These are phyloP conservation scores for Aquilaria agallochum DNA, from an alignment of 441 rosid species.

Conservation along the genomic window DNA sequence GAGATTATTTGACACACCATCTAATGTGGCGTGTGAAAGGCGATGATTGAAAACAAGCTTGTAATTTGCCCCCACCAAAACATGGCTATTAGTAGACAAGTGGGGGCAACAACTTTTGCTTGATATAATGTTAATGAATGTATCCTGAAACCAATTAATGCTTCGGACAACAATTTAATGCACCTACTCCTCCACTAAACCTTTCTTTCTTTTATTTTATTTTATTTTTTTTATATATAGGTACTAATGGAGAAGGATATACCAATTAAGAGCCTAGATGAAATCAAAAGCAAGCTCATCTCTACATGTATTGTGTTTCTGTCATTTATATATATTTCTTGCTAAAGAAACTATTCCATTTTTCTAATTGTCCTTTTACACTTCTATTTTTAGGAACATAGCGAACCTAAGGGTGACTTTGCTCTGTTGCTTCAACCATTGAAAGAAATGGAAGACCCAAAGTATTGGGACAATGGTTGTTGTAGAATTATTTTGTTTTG, in stretches of 20 bases:
- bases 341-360: slow-evolving; percentile 4
- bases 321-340: slow-evolving; percentile 8
- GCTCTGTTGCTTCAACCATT: slow-evolving; percentile 42
- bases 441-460: slow-evolving; percentile 41
- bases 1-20: too few species aligned
- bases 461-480: slow-evolving; percentile 63
- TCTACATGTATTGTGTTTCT: slow-evolving; percentile 42
- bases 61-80: too few species aligned
- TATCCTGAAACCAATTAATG: too few species aligned
- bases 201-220: too few species aligned
- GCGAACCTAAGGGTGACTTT: slow-evolving; percentile 44
- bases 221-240: slow-evolving; percentile 33
- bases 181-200: too few species aligned
- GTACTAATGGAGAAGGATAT: slow-evolving; percentile 43
- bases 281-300: slow-evolving; percentile 70
- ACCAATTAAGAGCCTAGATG: slow-evolving; percentile 38
- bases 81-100: too few species aligned
- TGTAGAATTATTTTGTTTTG: slow-evolving; percentile 46
- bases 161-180: too few species aligned
- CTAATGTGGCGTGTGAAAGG: too few species aligned
- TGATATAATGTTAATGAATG: too few species aligned
- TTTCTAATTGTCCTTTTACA: neutral
- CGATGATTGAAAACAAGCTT: too few species aligned
- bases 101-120: too few species aligned
- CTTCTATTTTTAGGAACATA: slow-evolving; percentile 41